Evolutionary conservation across 495 filamentous ascomycete genomes (phyloP).

Genomic region (Viridothelium virens): DNA sequence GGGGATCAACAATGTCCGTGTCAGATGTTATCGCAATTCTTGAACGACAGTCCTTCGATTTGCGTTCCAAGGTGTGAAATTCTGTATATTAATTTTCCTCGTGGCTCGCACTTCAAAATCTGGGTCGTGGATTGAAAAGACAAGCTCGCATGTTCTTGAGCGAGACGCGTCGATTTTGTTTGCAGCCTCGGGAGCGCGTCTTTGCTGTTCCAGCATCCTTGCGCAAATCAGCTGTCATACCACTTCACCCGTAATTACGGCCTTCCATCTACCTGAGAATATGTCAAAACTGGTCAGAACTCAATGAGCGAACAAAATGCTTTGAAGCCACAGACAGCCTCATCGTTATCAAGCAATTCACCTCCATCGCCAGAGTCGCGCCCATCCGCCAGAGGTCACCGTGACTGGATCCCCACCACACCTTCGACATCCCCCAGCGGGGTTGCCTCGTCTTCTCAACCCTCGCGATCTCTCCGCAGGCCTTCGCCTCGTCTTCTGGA

Average conservation of each 20-base stretch:
- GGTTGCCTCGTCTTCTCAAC: not conserved
- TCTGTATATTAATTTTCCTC: too few relatives aligned
- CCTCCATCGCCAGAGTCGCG: not conserved
- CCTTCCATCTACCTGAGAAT: not conserved
- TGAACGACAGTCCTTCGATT: too few relatives aligned
- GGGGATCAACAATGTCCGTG: not conserved
- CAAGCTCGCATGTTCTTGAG: not conserved
- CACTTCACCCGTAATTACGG: not conserved
- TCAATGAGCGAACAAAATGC: not conserved
- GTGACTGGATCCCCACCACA: not conserved
- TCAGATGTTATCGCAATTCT: too few relatives aligned
- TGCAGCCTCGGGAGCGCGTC: not conserved
- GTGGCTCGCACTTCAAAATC: too few relatives aligned
- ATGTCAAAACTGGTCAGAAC: not conserved
- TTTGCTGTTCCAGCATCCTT: conserved; percentile 5
- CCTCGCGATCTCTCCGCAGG: conserved; percentile 36
- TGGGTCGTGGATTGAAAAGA: too few relatives aligned
- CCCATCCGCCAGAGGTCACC: not conserved
- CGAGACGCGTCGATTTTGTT: not conserved
- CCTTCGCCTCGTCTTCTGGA: conserved; percentile 68
- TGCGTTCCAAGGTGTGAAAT: too few relatives aligned
- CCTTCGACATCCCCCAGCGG: conserved; percentile 3
- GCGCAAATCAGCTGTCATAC: not conserved
- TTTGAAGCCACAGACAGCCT: not conserved
- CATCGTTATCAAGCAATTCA: not conserved